Percentiles rank a stretch among this genome's conserved stretches.
These are phyloP conservation scores for Ophiobolus disseminans DNA, from an alignment of 2,329 filamentous ascomycete genomes.

Conservation along the genomic window DNA sequence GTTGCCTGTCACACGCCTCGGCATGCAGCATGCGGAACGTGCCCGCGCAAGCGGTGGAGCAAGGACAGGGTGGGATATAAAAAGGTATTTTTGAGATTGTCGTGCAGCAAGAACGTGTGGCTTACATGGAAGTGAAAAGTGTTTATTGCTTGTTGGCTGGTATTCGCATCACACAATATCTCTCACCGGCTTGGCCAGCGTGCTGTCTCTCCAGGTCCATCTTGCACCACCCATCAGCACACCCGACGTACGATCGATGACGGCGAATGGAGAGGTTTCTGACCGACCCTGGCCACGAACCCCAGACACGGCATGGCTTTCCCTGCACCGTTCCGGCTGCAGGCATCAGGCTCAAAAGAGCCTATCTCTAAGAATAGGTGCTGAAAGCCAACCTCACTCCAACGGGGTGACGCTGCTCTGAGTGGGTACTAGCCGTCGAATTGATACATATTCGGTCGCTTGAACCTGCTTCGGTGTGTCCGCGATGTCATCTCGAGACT, in stretches of 20 bases:
- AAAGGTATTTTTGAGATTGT: conserved; percentile 23
- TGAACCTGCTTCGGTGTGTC: conserved; percentile 34
- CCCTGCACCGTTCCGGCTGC: conserved; percentile 8
- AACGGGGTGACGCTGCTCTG: conserved; percentile 25
- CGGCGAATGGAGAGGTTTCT: conserved; percentile 22
- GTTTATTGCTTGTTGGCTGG: conserved; percentile 17
- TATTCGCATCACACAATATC: background rate
- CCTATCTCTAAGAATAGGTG: conserved; percentile 45
- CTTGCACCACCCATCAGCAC: conserved; percentile 5
- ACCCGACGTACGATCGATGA: background rate
- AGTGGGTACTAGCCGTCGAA: conserved; percentile 33
- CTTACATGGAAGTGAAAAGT: conserved; percentile 27
- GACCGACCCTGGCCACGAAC: conserved; percentile 22
- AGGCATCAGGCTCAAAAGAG: conserved; percentile 36
- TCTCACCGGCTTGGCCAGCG: conserved; percentile 22
- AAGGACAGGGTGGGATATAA: conserved; percentile 31
- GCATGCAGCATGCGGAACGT: conserved; percentile 12
- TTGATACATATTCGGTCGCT: conserved; percentile 34
- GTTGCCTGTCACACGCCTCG: conserved; percentile 30
- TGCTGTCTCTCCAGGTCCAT: background rate
- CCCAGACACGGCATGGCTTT: conserved; percentile 23
- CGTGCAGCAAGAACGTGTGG: conserved; percentile 29
- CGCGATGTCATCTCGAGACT: conserved; percentile 26
- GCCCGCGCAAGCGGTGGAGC: conserved; percentile 25
- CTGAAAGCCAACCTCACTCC: conserved; percentile 25